Evolutionary conservation across 768 basidiomycete genomes (phyloP).

Genomic region (Russula abietina): DNA sequence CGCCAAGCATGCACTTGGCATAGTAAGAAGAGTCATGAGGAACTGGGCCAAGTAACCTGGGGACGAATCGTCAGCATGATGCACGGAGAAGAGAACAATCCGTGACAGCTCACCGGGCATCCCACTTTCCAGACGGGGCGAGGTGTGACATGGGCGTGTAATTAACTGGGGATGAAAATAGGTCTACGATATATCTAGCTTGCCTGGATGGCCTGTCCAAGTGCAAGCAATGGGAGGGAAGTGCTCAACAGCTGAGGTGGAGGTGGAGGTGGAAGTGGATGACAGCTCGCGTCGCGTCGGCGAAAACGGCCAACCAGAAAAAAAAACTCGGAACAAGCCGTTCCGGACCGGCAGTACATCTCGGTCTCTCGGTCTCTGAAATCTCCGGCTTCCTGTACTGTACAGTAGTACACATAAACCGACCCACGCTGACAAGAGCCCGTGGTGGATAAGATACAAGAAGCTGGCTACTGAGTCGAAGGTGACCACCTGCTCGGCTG

Average conservation of each 20-base stretch:
- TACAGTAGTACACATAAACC: background rate
- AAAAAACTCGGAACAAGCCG: background rate
- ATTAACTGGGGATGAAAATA: slow-evolving; percentile 31
- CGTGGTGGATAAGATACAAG: background rate
- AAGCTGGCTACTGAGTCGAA: background rate
- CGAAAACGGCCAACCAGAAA: background rate
- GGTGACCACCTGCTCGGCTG: background rate
- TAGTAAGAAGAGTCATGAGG: slow-evolving; percentile 74
- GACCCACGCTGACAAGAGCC: background rate
- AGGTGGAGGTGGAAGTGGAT: slow-evolving; percentile 23
- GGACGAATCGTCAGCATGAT: slow-evolving; percentile 1
- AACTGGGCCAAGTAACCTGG: slow-evolving; percentile 62
- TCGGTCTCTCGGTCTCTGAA: too few species aligned
- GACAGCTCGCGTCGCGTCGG: slow-evolving; percentile 16
- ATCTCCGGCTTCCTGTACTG: too few species aligned
- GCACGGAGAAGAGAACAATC: slow-evolving; percentile 12
- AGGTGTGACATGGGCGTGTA: slow-evolving; percentile 43
- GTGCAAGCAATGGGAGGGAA: slow-evolving; percentile 27
- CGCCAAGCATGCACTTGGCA: slow-evolving; percentile 82
- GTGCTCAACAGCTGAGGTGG: slow-evolving; percentile 14
- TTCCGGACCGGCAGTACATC: too few species aligned
- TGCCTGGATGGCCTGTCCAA: slow-evolving; percentile 34
- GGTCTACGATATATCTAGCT: slow-evolving; percentile 29
- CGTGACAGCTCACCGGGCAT: slow-evolving; percentile 49
- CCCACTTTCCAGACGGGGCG: slow-evolving; percentile 58